Conservation (phyloP, 495 filamentous ascomycete genomes). For the Pseudoneurospora amorphoporcata region DNA sequence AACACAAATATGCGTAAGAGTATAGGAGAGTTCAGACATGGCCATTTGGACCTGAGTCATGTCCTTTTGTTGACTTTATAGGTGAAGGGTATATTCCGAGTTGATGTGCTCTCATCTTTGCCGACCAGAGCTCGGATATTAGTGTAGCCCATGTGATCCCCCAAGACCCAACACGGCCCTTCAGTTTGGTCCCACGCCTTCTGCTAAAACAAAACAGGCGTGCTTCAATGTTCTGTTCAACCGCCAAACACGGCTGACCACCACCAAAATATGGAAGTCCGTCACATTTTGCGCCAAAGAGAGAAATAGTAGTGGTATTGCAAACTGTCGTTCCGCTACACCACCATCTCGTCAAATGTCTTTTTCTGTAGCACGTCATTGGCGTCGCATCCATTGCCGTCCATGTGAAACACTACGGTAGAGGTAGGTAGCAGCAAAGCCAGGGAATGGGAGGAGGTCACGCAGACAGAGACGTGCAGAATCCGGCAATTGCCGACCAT, state of each 20-base stretch:
- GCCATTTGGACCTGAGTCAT: not conserved
- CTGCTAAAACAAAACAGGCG: not conserved
- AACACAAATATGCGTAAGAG: not conserved
- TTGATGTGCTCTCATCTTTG: not conserved
- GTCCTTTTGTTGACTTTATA: not conserved
- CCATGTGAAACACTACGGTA: not conserved
- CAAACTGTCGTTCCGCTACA: not conserved
- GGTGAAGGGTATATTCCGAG: not conserved
- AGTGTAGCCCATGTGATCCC: not conserved
- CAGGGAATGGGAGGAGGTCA: not conserved
- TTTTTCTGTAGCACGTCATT: not conserved
- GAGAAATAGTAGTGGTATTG: not conserved
- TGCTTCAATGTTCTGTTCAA: not conserved
- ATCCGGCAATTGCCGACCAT: not conserved
- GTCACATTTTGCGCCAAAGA: not conserved
- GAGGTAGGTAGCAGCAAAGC: not conserved
- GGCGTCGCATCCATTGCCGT: not conserved
- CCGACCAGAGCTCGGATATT: not conserved
- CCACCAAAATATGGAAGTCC: not conserved
- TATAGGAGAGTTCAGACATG: not conserved
- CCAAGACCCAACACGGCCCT: not conserved
- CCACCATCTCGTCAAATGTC: not conserved
- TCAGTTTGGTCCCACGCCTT: not conserved
- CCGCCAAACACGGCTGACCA: not conserved
- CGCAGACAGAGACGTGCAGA: not conserved